Base-by-base conservation (phyloP, 2,329 filamentous ascomycete species). In the Cadophora sp. region DNA sequence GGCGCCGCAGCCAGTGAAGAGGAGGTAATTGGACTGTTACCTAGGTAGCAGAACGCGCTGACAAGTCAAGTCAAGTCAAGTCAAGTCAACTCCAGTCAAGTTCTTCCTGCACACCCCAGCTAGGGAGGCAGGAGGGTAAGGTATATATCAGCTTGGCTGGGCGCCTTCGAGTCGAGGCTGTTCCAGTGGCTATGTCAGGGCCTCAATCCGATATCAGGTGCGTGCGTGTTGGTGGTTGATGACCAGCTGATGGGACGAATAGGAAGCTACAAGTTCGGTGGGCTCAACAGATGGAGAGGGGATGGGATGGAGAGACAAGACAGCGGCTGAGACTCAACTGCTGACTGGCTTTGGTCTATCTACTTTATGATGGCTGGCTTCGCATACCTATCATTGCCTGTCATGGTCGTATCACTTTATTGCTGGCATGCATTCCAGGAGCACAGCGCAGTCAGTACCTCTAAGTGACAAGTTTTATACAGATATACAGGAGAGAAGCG, bases 141-240 rank as follows among this genome's bases (percentile, higher is more conserved):
- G 27, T 41, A 24, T 7, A 24, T 43, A 58, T 58, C 55, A 58
- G 55, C 55, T 58, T 33, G 55, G n/a, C 39, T 43, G 55, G 36
- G 33, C 33, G 36, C 7, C n/a, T 18, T 58, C 53, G 20, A 39
- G 55, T 58, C 33, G 11, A 58, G 33, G 55, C 55, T 58, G 33
- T 33, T 58, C 33, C 55, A 41, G 55, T 39, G 33, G 53, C 53
- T 36, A 20, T 43, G 36, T 39, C 55, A 4, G 55, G 36, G 20
- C 20, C 53, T 56, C 4, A n/a, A 14, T 39, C 27, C 20, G 14
- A 11, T 56, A 56, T 56, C 33, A 56, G 53, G 33, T 14, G 30
- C 33, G 33, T 14, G 30, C 33, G 18, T 39, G 27, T 30, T 30
- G 30, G 53, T 56, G 20, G n/a, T 43, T 39, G 36, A n/a, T 36